Percentiles rank a stretch among this genome's conserved stretches.
Conservation (phyloP, 1,284 basidiomycete genomes). For the Flammula alnicola region DNA sequence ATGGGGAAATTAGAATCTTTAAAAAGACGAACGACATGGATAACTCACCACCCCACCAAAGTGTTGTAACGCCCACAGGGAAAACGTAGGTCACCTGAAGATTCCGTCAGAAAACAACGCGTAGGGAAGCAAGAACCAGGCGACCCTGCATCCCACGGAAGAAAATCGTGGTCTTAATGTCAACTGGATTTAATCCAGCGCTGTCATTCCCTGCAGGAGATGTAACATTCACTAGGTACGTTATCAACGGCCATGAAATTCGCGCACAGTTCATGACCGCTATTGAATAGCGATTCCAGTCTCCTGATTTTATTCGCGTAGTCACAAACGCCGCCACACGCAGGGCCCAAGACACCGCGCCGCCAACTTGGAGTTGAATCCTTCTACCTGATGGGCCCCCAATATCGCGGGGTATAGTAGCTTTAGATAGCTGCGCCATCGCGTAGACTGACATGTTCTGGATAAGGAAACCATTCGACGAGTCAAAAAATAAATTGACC, state of each 20-base stretch:
- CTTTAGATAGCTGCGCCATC: conserved; percentile 75
- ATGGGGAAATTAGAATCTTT: too few species aligned
- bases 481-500: too few species aligned
- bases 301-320: conserved; percentile 49
- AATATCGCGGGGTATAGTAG: conserved; percentile 64
- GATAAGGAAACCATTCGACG: too few species aligned
- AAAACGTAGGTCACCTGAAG: conserved; percentile 62
- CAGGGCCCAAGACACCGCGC: conserved; percentile 57
- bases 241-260: too few species aligned
- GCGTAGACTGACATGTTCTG: too few species aligned
- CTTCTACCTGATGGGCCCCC: conserved; percentile 69
- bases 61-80: conserved; percentile 62
- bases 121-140: not conserved
- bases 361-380: conserved; percentile 62
- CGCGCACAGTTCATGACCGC: conserved; percentile 72
- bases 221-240: conserved; percentile 13
- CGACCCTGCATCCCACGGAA: conserved; percentile 67
- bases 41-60: conserved; percentile 45
- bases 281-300: conserved; percentile 66
- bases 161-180: conserved; percentile 67
- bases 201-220: conserved; percentile 26
- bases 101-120: not conserved
- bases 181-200: conserved; percentile 51
- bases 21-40: too few species aligned
- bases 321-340: conserved; percentile 70